Conservation (phyloP, 768 basidiomycete species). For the Brasilioporus rufonigricans region DNA sequence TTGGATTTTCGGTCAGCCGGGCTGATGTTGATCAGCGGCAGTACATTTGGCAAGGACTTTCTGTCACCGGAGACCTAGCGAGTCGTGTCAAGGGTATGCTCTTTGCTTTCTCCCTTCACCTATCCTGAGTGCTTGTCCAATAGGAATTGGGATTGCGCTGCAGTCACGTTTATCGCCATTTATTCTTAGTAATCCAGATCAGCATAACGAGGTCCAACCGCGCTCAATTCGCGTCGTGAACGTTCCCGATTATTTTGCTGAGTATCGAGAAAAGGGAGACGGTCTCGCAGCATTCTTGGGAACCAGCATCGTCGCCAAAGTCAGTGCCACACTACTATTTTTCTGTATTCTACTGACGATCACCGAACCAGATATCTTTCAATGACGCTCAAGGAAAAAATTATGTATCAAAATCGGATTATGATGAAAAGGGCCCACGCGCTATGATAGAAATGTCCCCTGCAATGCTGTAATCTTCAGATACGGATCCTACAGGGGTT, state of each 20-base stretch:
- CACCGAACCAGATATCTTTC: constrained; percentile 60
- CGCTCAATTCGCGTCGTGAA: constrained; percentile 57
- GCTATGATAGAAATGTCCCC: constrained; percentile 77
- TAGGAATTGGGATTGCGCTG: constrained; percentile 65
- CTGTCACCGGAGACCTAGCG: constrained; percentile 79
- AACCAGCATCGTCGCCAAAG: constrained; percentile 83
- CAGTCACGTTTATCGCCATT: constrained; percentile 69
- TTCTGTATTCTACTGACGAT: not conserved
- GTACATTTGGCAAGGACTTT: constrained; percentile 73
- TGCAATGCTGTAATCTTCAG: constrained; percentile 51
- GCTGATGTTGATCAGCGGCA: constrained; percentile 65
- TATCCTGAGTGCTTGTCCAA: not conserved
- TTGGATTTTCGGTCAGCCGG: constrained; percentile 59
- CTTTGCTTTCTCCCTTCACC: not conserved
- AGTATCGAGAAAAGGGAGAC: constrained; percentile 84
- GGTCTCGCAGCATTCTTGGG: constrained; percentile 81
- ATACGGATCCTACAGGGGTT: not conserved
- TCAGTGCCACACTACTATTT: constrained; percentile 26
- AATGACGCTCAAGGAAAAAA: constrained; percentile 63
- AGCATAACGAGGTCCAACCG: constrained; percentile 72
- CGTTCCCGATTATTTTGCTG: constrained; percentile 88
- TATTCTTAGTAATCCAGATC: constrained; percentile 56
- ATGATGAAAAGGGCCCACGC: constrained; percentile 67
- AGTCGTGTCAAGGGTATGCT: constrained; percentile 65
- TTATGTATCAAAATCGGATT: constrained; percentile 79